phyloP scores from a whole-genome alignment of 1,284 basidiomycete species.

The Ustanciosporium gigantosporum region DNA sequence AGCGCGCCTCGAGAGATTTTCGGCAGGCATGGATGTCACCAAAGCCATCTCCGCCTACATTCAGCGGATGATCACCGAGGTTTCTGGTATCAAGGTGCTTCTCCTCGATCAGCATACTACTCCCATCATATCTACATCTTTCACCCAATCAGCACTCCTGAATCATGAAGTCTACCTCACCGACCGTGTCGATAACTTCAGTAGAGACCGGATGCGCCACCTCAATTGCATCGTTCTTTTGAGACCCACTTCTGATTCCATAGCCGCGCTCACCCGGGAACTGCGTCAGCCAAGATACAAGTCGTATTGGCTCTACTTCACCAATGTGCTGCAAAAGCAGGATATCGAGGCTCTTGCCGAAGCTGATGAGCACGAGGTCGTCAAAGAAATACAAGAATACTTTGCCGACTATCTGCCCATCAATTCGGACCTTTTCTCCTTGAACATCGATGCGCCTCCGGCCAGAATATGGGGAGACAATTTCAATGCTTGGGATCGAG shows the following conservation, averaged over 20 bases:
- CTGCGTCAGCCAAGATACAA: conserved; percentile 81
- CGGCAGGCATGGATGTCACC: conserved; percentile 84
- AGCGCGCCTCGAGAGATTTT: too few species aligned
- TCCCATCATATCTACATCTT: conserved; percentile 92
- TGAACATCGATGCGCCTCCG: conserved; percentile 64
- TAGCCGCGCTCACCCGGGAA: conserved; percentile 81
- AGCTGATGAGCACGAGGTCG: conserved; percentile 93
- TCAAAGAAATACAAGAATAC: conserved; percentile 74
- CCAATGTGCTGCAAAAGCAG: conserved; percentile 85
- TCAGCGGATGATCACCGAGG: conserved; percentile 81
- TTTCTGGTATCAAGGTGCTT: conserved; percentile 91
- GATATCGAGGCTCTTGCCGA: conserved; percentile 91
- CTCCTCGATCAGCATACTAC: conserved; percentile 92
- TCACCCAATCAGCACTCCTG: conserved; percentile 91
- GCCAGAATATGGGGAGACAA: conserved; percentile 72
- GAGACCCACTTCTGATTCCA: conserved; percentile 76
- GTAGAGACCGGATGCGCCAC: conserved; percentile 73
- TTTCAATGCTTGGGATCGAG: conserved; percentile 68
- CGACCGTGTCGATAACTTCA: conserved; percentile 85
- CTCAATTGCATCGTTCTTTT: conserved; percentile 96
- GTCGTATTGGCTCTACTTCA: conserved; percentile 85
- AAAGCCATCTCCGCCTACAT: conserved; percentile 95
- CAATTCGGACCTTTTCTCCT: conserved; percentile 82
- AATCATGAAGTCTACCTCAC: conserved; percentile 97
- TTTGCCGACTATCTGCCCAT: conserved; percentile 58